Base-by-base conservation (phyloP, 257 asterid genomes). In the Solanum pinnatisectum region DNA sequence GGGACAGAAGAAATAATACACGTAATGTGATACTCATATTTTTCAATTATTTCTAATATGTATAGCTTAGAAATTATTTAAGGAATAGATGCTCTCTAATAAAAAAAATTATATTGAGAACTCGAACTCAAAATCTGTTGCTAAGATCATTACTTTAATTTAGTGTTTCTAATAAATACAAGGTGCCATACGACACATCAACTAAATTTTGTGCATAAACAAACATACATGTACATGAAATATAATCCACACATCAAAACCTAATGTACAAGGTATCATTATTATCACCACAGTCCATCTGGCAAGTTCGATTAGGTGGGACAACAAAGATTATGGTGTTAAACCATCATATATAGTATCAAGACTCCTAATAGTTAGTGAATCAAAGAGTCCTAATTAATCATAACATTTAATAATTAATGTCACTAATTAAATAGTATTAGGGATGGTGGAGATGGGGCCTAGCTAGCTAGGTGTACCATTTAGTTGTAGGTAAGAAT, bases 1-100 rank as follows among this genome's bases (percentile, higher is more conserved):
- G 1, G 0, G 14, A 42, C 46, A 3, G 14, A 42, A 14, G 0
- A 0, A 42, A 0, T 52, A 16, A 52, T 0, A 52, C 60, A 52
- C 0, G 4, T 52, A 0, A 16, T 52, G 33, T 14, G 2, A n/a
- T 63, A 63, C 13, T 2, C 71, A 10, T 4, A 63, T 52, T 63
- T 59, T 63, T 63, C 5, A 63, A 10, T 10, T 63, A n/a, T n/a
- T 63, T 63, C 15, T 63, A n/a, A 0, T 60, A 22, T 60, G 27
- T 59, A 3, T 22, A 2, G 2, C 25, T 59, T 22, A 59, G 0
- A 60, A 22, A 8, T 20, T 0, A 0, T 22, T 60, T 8, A 60
- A 63, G 6, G 15, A 25, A 10, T 63, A 63, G 0, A 8, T 1
- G 5, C 1, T 23, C 27, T 3, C 3, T 9, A 63, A 63, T 8